Conservation (phyloP, 345 rosid genomes). For the Salix suchowensis region DNA sequence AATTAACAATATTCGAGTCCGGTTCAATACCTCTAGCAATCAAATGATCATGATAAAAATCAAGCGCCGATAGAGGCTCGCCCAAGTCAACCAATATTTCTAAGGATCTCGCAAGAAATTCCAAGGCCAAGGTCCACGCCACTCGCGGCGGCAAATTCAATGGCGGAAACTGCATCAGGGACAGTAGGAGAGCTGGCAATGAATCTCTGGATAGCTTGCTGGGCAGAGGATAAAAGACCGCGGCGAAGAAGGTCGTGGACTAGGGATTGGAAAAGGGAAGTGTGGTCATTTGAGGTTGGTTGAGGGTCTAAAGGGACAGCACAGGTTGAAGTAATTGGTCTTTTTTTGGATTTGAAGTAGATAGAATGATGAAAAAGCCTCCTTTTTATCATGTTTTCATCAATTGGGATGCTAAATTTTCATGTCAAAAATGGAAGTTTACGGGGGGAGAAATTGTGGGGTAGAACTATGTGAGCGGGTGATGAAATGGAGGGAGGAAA, state of each 20-base stretch:
- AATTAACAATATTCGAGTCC: constrained; percentile 38
- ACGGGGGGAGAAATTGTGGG: neutral
- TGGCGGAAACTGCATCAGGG: constrained; percentile 35
- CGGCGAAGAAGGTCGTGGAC: constrained; percentile 35
- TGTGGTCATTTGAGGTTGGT: constrained; percentile 24
- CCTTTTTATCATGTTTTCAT: neutral
- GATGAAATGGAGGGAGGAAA: neutral
- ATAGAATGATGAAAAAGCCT: constrained; percentile 9
- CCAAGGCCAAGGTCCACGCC: constrained; percentile 44
- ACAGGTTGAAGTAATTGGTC: constrained; percentile 27
- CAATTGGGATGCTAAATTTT: neutral
- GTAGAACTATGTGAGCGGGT: neutral
- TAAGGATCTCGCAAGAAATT: constrained; percentile 29
- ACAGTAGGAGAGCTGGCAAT: constrained; percentile 30
- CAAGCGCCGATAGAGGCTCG: constrained; percentile 36
- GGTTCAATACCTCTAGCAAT: constrained; percentile 40
- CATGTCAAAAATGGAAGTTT: neutral
- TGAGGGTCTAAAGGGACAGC: constrained; percentile 28
- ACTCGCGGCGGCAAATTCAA: constrained; percentile 31
- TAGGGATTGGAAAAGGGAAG: constrained; percentile 41
- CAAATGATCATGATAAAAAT: constrained; percentile 34
- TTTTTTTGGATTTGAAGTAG: constrained; percentile 29
- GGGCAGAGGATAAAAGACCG: constrained; percentile 41
- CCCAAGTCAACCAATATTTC: constrained; percentile 45
- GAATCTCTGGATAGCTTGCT: constrained; percentile 38